Evolutionary conservation across 2,329 filamentous ascomycete species (phyloP).

Genomic region (Chaetomium sp.): DNA sequence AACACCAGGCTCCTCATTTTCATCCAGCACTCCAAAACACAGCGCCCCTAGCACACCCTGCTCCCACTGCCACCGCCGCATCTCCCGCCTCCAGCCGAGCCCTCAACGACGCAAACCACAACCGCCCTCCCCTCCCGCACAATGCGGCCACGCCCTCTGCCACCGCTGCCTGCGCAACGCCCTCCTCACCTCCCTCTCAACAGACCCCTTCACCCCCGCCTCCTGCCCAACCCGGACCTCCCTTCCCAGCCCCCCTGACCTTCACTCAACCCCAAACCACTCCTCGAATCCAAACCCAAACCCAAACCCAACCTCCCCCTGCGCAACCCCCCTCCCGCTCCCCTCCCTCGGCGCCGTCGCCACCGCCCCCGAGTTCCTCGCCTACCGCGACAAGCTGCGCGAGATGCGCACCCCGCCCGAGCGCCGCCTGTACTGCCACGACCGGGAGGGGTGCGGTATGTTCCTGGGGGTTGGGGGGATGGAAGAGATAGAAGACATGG

Average conservation of each 20-base stretch:
- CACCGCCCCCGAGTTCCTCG: conserved; percentile 23
- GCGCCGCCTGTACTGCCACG: conserved; percentile 20
- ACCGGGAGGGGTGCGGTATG: conserved; percentile 17
- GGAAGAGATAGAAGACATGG: too few relatives aligned
- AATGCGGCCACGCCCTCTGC: conserved; percentile 23
- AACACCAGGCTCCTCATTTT: not conserved
- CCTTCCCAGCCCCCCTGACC: not conserved
- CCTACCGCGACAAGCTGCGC: conserved; percentile 23
- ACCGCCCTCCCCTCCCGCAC: not conserved
- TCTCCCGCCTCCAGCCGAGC: not conserved
- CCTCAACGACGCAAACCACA: not conserved
- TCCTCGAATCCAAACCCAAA: not conserved
- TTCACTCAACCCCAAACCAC: not conserved
- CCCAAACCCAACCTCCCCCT: not conserved
- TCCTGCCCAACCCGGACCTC: not conserved
- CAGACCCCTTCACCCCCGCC: conserved; percentile 18
- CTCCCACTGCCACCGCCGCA: conserved; percentile 15
- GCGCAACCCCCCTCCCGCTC: conserved; percentile 7
- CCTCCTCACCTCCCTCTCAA: conserved; percentile 13
- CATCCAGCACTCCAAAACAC: too few relatives aligned
- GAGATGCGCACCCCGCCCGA: conserved; percentile 13
- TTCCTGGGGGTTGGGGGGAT: not conserved
- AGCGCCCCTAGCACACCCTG: not conserved
- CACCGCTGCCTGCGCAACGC: conserved; percentile 2
- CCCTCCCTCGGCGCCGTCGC: conserved; percentile 15